A percentile compares a stretch with the other conserved stretches of the same genome.
Evolutionary conservation across 495 filamentous ascomycete species (phyloP).

Genomic region (Diplogelasinospora grovesii): DNA sequence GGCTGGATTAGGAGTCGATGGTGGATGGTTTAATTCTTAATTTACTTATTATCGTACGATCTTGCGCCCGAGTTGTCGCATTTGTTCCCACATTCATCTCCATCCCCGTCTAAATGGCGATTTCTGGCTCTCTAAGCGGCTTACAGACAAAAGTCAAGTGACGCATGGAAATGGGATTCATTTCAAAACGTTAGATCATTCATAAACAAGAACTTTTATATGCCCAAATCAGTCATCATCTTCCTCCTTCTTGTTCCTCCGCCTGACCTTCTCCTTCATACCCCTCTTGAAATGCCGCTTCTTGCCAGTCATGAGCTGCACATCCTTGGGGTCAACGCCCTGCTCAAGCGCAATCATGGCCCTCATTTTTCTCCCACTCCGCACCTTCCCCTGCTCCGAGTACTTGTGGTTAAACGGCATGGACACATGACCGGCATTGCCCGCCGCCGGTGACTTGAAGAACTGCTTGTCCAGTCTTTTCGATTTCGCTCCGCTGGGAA

Average conservation of each 20-base stretch:
- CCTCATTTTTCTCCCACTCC: constrained; percentile 78
- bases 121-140: no score
- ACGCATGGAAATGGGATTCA: no score
- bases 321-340: constrained; percentile 74
- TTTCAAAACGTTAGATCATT: no score
- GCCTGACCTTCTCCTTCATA: constrained; percentile 51
- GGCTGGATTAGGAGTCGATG: no score
- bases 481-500: constrained; percentile 60
- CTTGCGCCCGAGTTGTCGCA: no score
- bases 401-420: constrained; percentile 85
- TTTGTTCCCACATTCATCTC: no score
- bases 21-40: no score
- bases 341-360: constrained; percentile 80
- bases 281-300: constrained; percentile 94
- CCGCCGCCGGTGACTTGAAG: constrained; percentile 58
- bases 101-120: no score
- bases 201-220: no score
- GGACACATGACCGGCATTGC: constrained; percentile 57
- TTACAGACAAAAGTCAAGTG: no score
- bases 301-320: constrained; percentile 65
- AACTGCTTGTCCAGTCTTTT: constrained; percentile 74
- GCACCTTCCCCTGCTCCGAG: constrained; percentile 71
- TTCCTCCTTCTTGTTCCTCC: constrained; percentile 14
- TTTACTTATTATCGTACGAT: no score
- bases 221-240: constrained; percentile 15